Evolutionary conservation across 129 eudicot genomes (phyloP), one percentile per base, ranked within the genome.

Genomic region (Deinandra increscens): DNA sequence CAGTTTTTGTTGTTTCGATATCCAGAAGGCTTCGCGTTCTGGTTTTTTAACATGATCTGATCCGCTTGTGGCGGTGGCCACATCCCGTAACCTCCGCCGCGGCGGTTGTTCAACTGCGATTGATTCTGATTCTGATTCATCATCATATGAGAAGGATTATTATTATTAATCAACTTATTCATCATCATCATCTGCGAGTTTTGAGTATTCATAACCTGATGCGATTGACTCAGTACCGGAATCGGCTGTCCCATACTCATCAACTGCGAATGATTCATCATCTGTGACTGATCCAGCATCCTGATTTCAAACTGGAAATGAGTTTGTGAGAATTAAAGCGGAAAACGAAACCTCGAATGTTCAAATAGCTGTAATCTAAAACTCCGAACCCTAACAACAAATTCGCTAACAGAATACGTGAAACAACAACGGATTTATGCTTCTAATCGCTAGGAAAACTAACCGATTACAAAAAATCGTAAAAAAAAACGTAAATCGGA

Each of bases 1-100:
- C 97, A 82, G 18, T 82, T 91, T 14, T 48, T 82, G 7, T 75
- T 59, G 61, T 74, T 71, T 26, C 87, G 69, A 13, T 48, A 79
- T 14, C 76, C 77, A 2, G 80, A 20, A 26, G 72, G 74, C 56
- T 69, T 61, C 60, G 60, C 42, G 20, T 70, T 86, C 55, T 74
- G 81, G 38, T 60, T 79, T 15, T 63, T 79, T 50, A 70, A 78
- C 64, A 77, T 80, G 36, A 74, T 17, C 31, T 64, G 79, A 18
- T 75, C 75, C 66, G 39, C 62, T 20, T 44, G 51, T 18, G 56
- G 22, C 70, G 41, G 64, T 43, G 71, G 87, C 20, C 91, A 84
- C 83, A 75, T 81, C 4, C 91, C 86, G 67, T 83, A 85, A 66
- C 74, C 70, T 31, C 82, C 49, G n/a, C 45, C 17, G 34, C 37